These are phyloP conservation scores for Penicillium waksmanii DNA, from an alignment of 495 filamentous ascomycete species.

Conservation along the genomic window DNA sequence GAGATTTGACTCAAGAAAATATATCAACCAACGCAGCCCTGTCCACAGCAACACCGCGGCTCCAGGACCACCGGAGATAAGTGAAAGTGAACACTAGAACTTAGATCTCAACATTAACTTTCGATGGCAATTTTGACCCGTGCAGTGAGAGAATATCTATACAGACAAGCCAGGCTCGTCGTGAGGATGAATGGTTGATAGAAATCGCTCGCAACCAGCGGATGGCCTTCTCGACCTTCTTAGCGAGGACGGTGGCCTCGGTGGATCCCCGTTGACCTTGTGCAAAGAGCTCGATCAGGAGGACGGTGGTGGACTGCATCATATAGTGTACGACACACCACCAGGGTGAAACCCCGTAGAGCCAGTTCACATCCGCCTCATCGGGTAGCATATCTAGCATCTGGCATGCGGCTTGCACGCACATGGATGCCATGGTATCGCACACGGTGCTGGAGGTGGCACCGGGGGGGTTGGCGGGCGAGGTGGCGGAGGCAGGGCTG, in stretches of 20 bases:
- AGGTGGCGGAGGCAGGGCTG: constrained; percentile 62
- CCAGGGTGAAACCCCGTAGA: constrained; percentile 58
- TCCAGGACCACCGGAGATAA: neutral
- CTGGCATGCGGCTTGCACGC: constrained; percentile 52
- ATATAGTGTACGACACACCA: constrained; percentile 64
- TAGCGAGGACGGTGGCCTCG: constrained; percentile 42
- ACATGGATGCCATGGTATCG: constrained; percentile 49
- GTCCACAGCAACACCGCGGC: too few relatives aligned
- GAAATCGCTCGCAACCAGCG: constrained; percentile 55
- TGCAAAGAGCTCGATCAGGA: constrained; percentile 58
- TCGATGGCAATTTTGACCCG: constrained; percentile 11
- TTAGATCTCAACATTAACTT: constrained; percentile 12
- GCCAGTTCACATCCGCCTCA: constrained; percentile 29
- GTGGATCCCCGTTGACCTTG: constrained; percentile 37
- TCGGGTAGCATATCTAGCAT: constrained; percentile 54
- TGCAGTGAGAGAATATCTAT: constrained; percentile 26
- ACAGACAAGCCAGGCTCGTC: constrained; percentile 45
- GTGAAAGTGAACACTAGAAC: neutral
- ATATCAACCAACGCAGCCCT: too few relatives aligned
- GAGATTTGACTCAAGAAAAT: too few relatives aligned
- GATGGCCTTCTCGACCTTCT: constrained; percentile 50
- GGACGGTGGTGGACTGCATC: constrained; percentile 59
- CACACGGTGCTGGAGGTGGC: constrained; percentile 38
- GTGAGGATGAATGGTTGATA: constrained; percentile 44
- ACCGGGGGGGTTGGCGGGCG: constrained; percentile 17